Conservation (phyloP, 495 filamentous ascomycete species). For the Tuber calosporum region DNA sequence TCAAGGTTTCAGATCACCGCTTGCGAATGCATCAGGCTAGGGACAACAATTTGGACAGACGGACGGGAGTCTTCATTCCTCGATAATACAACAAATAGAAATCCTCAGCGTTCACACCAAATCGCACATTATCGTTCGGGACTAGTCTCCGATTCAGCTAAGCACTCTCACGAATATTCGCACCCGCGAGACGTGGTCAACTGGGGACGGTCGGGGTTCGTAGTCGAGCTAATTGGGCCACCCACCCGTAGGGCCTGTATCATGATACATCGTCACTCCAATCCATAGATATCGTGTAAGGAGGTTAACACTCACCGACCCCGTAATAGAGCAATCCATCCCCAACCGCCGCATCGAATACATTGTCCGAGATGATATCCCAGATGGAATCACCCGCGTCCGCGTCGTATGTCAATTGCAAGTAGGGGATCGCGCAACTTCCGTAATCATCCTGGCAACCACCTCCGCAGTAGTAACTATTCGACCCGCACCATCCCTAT, state of each 20-base stretch:
- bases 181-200: background rate
- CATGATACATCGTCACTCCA: background rate
- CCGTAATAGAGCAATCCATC: constrained; percentile 36
- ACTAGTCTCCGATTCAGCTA: background rate
- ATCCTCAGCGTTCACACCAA: background rate
- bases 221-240: constrained; percentile 15
- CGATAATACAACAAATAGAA: constrained; percentile 18
- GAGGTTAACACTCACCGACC: constrained; percentile 13
- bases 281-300: background rate
- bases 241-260: constrained; percentile 15
- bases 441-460: constrained; percentile 22
- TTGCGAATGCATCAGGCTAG: background rate
- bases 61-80: constrained; percentile 26
- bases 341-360: constrained; percentile 28
- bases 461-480: constrained; percentile 26
- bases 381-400: constrained; percentile 32
- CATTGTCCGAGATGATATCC: constrained; percentile 34
- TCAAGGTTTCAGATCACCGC: background rate
- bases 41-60: constrained; percentile 9
- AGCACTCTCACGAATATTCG: background rate
- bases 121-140: too few species aligned
- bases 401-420: constrained; percentile 33
- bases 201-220: background rate
- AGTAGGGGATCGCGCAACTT: constrained; percentile 15
- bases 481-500: constrained; percentile 27